These are phyloP conservation scores for Carallia pectinifolia DNA, from an alignment of 345 rosid genomes.

Conservation along the genomic window DNA sequence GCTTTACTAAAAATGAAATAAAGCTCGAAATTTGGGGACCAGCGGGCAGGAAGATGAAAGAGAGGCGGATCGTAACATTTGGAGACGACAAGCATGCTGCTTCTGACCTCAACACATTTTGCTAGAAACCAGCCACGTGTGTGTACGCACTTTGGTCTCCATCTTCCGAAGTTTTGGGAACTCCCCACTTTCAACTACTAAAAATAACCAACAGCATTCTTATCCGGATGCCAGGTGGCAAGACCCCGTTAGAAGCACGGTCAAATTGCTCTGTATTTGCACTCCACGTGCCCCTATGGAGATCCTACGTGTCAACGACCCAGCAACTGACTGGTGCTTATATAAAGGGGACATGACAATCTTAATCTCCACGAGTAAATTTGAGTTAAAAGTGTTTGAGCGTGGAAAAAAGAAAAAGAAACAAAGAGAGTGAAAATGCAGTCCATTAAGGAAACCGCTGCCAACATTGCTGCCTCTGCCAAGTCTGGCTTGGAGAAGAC, in stretches of 20 bases:
- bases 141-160: background rate
- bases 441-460: constrained; percentile 56
- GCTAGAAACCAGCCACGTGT: background rate
- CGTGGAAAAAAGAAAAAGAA: background rate
- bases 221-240: constrained; percentile 5
- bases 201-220: background rate
- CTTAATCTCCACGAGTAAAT: background rate
- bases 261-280: background rate
- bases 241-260: background rate
- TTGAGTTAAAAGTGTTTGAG: background rate
- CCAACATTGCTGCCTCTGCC: constrained; percentile 80
- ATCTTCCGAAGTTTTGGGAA: background rate
- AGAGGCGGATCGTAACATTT: background rate
- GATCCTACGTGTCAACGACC: background rate
- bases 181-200: background rate
- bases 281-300: background rate
- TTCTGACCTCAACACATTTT: constrained; percentile 3
- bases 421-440: constrained; percentile 31
- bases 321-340: background rate
- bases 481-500: constrained; percentile 75
- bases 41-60: no score
- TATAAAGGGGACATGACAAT: background rate
- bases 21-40: no score
- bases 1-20: no score
- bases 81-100: background rate